Conservation (phyloP, 2,329 filamentous ascomycete species). For the Hirsutella thompsonii region DNA sequence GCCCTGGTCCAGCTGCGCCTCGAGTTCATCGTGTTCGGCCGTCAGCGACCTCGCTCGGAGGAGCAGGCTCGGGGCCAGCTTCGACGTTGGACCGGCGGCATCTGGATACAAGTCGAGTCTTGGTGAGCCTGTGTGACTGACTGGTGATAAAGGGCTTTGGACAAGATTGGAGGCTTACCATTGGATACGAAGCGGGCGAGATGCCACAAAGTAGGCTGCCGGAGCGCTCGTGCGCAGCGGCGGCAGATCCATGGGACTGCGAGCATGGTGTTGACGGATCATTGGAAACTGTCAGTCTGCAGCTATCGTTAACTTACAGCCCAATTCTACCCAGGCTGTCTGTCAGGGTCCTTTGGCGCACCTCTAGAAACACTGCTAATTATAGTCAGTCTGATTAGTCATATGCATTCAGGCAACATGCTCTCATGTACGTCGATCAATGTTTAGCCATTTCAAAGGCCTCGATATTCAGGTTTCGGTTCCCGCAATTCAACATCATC, state of each 20-base stretch:
- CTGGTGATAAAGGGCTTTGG: background rate
- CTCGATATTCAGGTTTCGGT: too few species aligned
- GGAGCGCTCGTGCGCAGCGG: constrained; percentile 19
- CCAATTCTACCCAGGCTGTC: too few species aligned
- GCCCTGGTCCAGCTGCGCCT: constrained; percentile 31
- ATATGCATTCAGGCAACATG: too few species aligned
- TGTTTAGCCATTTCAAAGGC: too few species aligned
- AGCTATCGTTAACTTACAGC: too few species aligned
- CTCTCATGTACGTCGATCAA: too few species aligned
- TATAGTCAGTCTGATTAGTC: too few species aligned
- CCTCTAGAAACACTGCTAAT: too few species aligned
- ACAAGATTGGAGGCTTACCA: too few species aligned
- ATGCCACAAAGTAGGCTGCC: constrained; percentile 10
- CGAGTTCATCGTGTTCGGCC: constrained; percentile 43
- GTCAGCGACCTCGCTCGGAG: constrained; percentile 45
- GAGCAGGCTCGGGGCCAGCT: constrained; percentile 42
- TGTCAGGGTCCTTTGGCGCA: too few species aligned
- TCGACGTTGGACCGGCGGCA: background rate
- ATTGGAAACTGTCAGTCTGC: background rate
- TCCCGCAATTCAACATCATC: too few species aligned
- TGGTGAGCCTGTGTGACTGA: constrained; percentile 3
- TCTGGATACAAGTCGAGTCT: too few species aligned
- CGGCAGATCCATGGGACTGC: constrained; percentile 22
- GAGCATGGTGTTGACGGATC: constrained; percentile 15
- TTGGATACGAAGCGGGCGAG: constrained; percentile 19